phyloP scores from a whole-genome alignment of 2,329 filamentous ascomycete species.

The Diaporthe nobilis region DNA sequence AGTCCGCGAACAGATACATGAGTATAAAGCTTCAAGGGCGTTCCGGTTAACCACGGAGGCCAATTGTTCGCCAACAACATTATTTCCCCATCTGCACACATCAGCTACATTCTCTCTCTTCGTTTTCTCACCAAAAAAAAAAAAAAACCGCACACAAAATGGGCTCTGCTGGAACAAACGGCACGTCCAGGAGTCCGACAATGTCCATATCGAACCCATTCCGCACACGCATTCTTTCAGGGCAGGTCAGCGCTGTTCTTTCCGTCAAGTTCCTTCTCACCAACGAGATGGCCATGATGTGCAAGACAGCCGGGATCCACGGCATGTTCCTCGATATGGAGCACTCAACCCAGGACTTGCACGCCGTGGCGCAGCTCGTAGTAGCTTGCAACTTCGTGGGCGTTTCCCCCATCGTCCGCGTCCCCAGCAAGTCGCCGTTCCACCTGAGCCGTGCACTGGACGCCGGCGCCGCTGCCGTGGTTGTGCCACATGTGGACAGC shows the following conservation, averaged over 20 bases:
- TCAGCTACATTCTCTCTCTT: neutral
- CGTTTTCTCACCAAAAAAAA: neutral
- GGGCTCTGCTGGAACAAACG: neutral
- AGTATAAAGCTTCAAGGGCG: neutral
- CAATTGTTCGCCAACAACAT: neutral
- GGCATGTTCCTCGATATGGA: slow-evolving; percentile 62
- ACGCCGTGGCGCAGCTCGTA: slow-evolving; percentile 53
- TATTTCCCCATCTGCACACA: neutral
- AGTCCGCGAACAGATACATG: neutral
- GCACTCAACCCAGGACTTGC: slow-evolving; percentile 56
- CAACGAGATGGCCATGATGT: slow-evolving; percentile 54
- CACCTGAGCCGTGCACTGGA: slow-evolving; percentile 50
- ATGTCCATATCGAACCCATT: slow-evolving; percentile 7
- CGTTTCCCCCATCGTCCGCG: slow-evolving; percentile 58
- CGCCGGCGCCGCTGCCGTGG: neutral
- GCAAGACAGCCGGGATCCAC: slow-evolving; percentile 57
- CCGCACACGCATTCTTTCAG: neutral
- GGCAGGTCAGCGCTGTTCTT: neutral
- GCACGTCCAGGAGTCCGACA: neutral
- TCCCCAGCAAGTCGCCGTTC: slow-evolving; percentile 55
- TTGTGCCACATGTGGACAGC: slow-evolving; percentile 3
- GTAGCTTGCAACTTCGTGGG: slow-evolving; percentile 56
- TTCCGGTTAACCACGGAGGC: neutral
- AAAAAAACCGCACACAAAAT: neutral
- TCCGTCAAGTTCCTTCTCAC: slow-evolving; percentile 19